phyloP scores from a whole-genome alignment of 768 basidiomycete species.

The Serendipita sp. region DNA sequence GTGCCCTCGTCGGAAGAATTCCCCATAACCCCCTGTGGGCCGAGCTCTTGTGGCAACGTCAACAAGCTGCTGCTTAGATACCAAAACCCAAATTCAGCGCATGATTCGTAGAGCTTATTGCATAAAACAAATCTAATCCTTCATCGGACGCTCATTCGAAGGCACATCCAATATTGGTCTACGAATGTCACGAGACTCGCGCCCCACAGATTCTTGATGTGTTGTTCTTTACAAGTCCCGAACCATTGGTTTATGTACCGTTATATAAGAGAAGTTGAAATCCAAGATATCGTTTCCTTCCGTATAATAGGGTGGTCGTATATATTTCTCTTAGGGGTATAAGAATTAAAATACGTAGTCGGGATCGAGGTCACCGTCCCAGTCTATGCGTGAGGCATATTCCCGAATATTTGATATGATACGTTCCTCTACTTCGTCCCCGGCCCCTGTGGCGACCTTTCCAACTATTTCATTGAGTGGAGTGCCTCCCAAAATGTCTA shows the following conservation, averaged over 20 bases:
- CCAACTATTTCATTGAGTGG: conserved; percentile 57
- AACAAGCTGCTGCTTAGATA: conserved; percentile 25
- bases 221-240: too few species aligned
- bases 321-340: too few species aligned
- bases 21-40: conserved; percentile 90
- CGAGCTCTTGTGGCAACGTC: conserved; percentile 74
- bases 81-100: background rate
- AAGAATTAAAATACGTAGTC: background rate
- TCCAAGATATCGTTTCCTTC: too few species aligned
- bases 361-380: conserved; percentile 34
- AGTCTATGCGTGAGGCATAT: conserved; percentile 55
- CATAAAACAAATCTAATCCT: too few species aligned
- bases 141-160: too few species aligned
- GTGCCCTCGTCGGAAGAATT: conserved; percentile 72
- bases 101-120: too few species aligned
- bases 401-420: conserved; percentile 65
- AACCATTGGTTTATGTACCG: too few species aligned
- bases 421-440: conserved; percentile 48
- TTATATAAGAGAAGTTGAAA: too few species aligned
- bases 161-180: too few species aligned
- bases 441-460: conserved; percentile 73
- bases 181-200: too few species aligned
- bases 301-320: too few species aligned
- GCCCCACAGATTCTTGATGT: too few species aligned
- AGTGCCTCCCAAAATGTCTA: conserved; percentile 43